Evolutionary conservation across 1,139 yeast species (phyloP), one percentile per base, ranked within the genome.

Genomic region (Tardiomyces blankii): DNA sequence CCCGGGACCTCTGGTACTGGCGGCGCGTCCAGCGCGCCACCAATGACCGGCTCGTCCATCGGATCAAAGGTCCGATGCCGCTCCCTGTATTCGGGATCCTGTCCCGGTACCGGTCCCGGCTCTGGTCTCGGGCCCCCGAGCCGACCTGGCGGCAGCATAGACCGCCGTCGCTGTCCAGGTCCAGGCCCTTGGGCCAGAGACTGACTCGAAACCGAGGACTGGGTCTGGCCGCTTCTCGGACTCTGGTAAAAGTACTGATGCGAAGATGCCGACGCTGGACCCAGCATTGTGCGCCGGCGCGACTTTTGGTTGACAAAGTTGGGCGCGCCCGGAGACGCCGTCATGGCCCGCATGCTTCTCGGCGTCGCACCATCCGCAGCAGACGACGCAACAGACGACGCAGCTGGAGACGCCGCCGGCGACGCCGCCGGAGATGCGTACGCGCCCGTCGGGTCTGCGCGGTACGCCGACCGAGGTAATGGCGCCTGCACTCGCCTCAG

Each of bases 1-100:
- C 48, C 52, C n/a, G 58, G 58, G 33, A 55, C 18, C 11, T 54
- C 56, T 12, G 59, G 58, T 2, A 55, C 58, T 11, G 57, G 58
- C 6, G 59, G 59, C 9, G 51, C 46, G 14, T 42, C 25, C 14
- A 47, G 46, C 16, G 45, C 41, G 2, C 25, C 38, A n/a, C 40
- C n/a, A 30, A 38, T 12, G 44, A 43, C 33, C 41, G 41, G 7
- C 46, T 45, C 30, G 48, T 40, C 30, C 14, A 23, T 2, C 16
- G 14, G 3, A 16, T 19, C 11, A 16, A 19, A 21, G 7, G 41
- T 7, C n/a, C 28, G 41, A 12, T 38, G 40, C 19, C 23, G 14
- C 11, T 16, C 23, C 7, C 25, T 21, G 25, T 21, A 7, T 21
- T 21, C 25, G n/a, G n/a, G n/a, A n/a, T n/a, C n/a, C n/a, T n/a